phyloP scores from a whole-genome alignment of 2,329 filamentous ascomycete genomes.

The Nigrospora sphaerica region DNA sequence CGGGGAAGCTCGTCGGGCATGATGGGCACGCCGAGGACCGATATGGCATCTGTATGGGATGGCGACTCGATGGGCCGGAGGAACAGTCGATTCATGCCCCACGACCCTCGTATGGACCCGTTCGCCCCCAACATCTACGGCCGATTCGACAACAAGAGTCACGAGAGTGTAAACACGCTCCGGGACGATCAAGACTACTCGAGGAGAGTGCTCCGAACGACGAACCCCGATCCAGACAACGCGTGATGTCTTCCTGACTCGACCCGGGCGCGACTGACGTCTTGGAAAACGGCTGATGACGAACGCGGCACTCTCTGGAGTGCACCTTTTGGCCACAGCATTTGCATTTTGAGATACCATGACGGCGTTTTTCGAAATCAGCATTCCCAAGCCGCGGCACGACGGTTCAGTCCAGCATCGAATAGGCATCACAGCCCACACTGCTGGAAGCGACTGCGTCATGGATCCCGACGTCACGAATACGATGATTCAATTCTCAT shows the following conservation, averaged over 20 bases:
- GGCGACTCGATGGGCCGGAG: conserved; percentile 37
- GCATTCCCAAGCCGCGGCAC: no score
- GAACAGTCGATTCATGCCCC: conserved; percentile 47
- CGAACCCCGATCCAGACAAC: conserved; percentile 50
- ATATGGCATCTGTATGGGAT: conserved; percentile 34
- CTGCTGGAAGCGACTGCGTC: no score
- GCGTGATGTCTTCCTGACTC: conserved; percentile 9
- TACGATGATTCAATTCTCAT: no score
- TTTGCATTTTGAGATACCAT: conserved; percentile 4
- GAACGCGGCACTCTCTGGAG: not conserved
- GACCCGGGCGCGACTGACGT: not conserved
- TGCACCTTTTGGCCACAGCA: not conserved
- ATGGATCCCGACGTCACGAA: no score
- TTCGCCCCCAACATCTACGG: conserved; percentile 50
- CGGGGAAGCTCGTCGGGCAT: conserved; percentile 45
- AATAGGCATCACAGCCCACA: no score
- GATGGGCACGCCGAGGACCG: conserved; percentile 33
- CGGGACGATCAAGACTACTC: conserved; percentile 62
- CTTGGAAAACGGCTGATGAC: not conserved
- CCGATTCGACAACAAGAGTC: conserved; percentile 47
- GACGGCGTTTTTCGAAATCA: not conserved
- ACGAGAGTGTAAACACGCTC: conserved; percentile 56
- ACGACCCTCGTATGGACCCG: conserved; percentile 58
- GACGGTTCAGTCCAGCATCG: no score
- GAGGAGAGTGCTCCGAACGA: conserved; percentile 53